Evolutionary conservation across 2,329 filamentous ascomycete species (phyloP).

Genomic region (Xylariaceae sp.): DNA sequence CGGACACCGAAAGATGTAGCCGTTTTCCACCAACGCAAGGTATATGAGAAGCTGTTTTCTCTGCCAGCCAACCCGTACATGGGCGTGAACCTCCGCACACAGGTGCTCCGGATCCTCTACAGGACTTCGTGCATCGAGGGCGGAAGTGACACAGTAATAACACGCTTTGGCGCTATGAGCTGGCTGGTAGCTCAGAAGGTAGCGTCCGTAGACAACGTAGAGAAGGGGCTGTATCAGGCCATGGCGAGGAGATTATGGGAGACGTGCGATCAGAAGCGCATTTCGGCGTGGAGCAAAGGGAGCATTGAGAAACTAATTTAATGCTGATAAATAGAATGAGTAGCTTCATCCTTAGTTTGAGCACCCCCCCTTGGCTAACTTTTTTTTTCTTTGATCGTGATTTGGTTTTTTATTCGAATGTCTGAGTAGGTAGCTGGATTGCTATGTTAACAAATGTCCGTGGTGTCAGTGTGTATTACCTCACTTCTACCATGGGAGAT

Average conservation of each 20-base stretch:
- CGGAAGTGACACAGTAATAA: slow-evolving; percentile 33
- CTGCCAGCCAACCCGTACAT: slow-evolving; percentile 29
- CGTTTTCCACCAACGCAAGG: slow-evolving; percentile 35
- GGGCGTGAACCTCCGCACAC: slow-evolving; percentile 25
- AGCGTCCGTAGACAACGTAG: slow-evolving; percentile 17
- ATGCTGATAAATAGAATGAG: slow-evolving; percentile 1
- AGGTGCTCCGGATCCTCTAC: slow-evolving; percentile 29
- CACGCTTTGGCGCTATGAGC: slow-evolving; percentile 30
- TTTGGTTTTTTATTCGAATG: too few species aligned
- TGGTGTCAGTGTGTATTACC: too few species aligned
- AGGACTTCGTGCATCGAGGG: slow-evolving; percentile 27
- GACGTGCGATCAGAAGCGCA: slow-evolving; percentile 30
- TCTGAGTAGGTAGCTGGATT: too few species aligned
- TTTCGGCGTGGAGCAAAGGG: slow-evolving; percentile 31
- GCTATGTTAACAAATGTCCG: too few species aligned
- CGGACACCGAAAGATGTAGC: slow-evolving; percentile 28
- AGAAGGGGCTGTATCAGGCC: slow-evolving; percentile 27
- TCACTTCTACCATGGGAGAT: too few species aligned
- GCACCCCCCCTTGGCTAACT: background rate
- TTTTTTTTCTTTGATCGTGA: background rate
- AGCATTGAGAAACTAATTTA: slow-evolving; percentile 24
- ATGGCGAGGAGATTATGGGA: slow-evolving; percentile 28
- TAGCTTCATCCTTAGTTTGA: background rate
- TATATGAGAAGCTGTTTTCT: slow-evolving; percentile 48
- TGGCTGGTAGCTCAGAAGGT: slow-evolving; percentile 30